phyloP scores from a whole-genome alignment of 805 yeast genomes.

The Spencermartinsiella europaea region DNA sequence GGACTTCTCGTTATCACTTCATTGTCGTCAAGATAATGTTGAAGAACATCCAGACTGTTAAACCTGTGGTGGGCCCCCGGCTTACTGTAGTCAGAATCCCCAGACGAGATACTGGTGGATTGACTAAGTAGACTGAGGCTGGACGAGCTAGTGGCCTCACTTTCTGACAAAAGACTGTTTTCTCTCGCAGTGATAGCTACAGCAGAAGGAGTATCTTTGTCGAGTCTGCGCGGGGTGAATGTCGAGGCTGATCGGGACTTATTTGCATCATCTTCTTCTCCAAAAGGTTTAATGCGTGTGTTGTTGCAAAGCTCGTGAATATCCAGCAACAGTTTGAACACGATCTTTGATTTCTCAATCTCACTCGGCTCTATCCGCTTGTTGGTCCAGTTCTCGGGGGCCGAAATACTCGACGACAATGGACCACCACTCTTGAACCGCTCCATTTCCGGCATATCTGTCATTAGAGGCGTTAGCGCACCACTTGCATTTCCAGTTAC shows the following conservation, averaged over 20 bases:
- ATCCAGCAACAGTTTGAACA: conserved; percentile 39
- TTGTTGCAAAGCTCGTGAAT: conserved; percentile 15
- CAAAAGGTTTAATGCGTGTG: background rate
- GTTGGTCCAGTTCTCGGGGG: conserved; percentile 12
- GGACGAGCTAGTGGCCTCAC: background rate
- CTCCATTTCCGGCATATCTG: background rate
- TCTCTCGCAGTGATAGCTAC: background rate
- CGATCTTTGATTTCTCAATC: conserved; percentile 31
- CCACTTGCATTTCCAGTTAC: background rate
- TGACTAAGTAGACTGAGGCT: background rate
- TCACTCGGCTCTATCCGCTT: conserved; percentile 6
- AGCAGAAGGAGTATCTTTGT: background rate
- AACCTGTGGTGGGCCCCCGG: conserved; percentile 3
- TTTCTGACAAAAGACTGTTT: background rate
- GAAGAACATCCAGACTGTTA: conserved; percentile 15
- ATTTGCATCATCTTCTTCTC: no score
- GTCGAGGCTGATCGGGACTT: background rate
- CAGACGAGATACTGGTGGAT: background rate
- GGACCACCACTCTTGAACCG: background rate
- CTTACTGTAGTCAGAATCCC: background rate
- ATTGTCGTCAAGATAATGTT: conserved; percentile 15
- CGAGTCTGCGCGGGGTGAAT: background rate
- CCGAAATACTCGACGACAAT: no score
- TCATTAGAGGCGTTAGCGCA: background rate
- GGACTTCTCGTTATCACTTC: no score